Evolutionary conservation across 257 asterid species (phyloP).

Genomic region (Salvia hispanica): DNA sequence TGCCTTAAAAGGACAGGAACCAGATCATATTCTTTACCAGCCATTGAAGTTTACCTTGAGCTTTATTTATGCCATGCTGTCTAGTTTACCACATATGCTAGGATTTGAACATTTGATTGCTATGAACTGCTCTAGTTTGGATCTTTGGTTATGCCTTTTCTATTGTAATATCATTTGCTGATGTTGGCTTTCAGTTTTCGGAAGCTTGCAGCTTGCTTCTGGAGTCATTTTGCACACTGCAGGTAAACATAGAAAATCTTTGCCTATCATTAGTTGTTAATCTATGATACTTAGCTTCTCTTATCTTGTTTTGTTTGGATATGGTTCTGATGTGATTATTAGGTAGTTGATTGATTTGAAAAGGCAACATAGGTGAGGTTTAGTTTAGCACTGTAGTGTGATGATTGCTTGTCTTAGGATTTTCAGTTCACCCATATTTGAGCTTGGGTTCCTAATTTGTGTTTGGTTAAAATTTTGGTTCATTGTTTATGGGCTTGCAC

Average conservation of each 20-base stretch:
- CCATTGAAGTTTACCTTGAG: not conserved
- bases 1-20: conserved; percentile 13
- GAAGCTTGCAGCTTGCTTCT: conserved; percentile 9
- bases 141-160: too few species aligned
- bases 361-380: not conserved
- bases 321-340: not conserved
- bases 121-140: not conserved
- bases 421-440: not conserved
- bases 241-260: not conserved
- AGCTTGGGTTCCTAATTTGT: not conserved
- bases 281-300: not conserved
- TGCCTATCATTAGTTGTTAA: not conserved
- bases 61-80: not conserved
- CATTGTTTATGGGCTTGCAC: too few species aligned
- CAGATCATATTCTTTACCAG: conserved; percentile 3
- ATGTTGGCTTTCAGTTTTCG: not conserved
- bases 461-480: too few species aligned
- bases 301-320: not conserved
- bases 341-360: not conserved
- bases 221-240: not conserved
- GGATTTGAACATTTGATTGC: not conserved
- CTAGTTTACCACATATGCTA: not conserved
- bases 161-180: too few species aligned
- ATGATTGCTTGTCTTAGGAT: not conserved
- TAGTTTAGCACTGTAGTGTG: not conserved